Evolutionary conservation across 164 flowering plant genomes (phyloP).

Genomic region (Nymphaea thermarum): DNA sequence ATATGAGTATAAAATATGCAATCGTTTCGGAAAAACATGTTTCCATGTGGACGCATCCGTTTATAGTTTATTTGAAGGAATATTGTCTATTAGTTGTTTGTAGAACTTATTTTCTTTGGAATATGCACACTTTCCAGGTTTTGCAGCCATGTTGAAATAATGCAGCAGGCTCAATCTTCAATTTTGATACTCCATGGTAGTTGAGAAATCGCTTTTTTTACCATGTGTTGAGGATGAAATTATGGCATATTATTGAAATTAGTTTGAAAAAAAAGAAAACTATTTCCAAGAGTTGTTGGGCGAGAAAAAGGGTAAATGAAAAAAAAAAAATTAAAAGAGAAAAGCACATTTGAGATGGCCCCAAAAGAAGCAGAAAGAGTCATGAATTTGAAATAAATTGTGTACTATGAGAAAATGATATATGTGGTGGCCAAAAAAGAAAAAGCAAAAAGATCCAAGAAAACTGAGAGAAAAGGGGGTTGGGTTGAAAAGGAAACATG

Average conservation of each 20-base stretch:
- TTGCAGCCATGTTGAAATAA: neutral
- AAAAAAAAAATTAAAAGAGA: constrained; percentile 2
- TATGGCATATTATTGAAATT: neutral
- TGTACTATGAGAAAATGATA: neutral
- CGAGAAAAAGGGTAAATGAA: constrained; percentile 1
- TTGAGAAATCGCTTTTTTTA: constrained; percentile 9
- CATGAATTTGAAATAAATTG: neutral
- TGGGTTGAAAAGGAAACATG: neutral
- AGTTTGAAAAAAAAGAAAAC: neutral
- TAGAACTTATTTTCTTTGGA: neutral
- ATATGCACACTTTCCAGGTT: neutral
- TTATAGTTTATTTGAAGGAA: neutral
- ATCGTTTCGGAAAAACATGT: neutral
- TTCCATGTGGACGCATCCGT: neutral
- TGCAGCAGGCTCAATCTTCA: constrained; percentile 26
- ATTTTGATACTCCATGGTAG: constrained; percentile 16
- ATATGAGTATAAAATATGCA: neutral
- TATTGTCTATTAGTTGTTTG: neutral
- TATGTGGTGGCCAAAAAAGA: neutral
- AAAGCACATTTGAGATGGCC: constrained; percentile 1
- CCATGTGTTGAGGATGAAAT: neutral
- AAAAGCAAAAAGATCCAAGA: neutral
- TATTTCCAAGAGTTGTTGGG: neutral
- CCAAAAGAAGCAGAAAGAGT: neutral
- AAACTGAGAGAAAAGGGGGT: neutral